These are phyloP conservation scores for Primulina eburnea DNA, from an alignment of 257 asterid genomes.

Conservation along the genomic window DNA sequence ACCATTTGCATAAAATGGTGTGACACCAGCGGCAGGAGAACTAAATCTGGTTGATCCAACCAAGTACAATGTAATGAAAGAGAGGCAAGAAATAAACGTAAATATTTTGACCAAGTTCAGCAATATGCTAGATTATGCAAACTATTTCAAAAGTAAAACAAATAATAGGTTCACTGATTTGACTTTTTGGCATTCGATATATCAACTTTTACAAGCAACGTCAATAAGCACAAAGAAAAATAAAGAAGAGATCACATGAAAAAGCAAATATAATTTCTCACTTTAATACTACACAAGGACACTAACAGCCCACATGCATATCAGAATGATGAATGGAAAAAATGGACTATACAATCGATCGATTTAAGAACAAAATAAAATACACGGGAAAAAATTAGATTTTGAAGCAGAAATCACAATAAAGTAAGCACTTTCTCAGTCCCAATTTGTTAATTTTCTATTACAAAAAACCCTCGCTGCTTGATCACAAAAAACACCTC, in stretches of 20 bases:
- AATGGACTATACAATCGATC: slow-evolving; percentile 1
- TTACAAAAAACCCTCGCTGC: neutral
- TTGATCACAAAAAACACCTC: slow-evolving; percentile 16
- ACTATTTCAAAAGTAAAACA: slow-evolving; percentile 10
- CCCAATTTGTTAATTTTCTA: neutral
- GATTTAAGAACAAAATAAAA: neutral
- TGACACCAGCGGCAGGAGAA: neutral
- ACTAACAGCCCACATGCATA: slow-evolving; percentile 10
- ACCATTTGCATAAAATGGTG: slow-evolving; percentile 15
- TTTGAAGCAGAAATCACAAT: slow-evolving; percentile 35
- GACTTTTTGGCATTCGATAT: neutral
- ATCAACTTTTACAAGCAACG: slow-evolving; percentile 14
- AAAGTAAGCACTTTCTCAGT: neutral
- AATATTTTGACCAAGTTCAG: slow-evolving; percentile 18
- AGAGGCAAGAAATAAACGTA: slow-evolving; percentile 14
- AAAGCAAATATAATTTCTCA: slow-evolving; percentile 20
- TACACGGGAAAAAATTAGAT: slow-evolving; percentile 19
- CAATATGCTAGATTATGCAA: slow-evolving; percentile 9
- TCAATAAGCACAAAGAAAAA: neutral
- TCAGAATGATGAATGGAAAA: slow-evolving; percentile 8
- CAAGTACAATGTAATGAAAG: slow-evolving; percentile 9
- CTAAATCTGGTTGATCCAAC: slow-evolving; percentile 10
- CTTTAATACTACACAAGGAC: slow-evolving; percentile 9
- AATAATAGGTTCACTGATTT: neutral
- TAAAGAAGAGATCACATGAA: neutral